Percentiles rank a stretch among this genome's conserved stretches.
Conservation (phyloP, 192 early-diverging fungal genomes). For the Podila verticillata region DNA sequence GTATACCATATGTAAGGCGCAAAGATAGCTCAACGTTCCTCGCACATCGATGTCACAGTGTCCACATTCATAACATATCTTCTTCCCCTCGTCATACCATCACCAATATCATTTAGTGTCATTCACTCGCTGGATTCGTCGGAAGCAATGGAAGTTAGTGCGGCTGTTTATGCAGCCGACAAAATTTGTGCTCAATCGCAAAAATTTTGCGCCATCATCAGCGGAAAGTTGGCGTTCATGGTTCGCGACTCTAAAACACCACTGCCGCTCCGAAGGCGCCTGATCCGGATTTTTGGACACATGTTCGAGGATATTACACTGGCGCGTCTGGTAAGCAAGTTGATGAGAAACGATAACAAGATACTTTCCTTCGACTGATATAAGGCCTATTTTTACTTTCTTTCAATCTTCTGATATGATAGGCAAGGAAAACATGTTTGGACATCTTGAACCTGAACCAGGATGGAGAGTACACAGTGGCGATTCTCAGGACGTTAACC, state of each 20-base stretch:
- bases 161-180: slow-evolving; percentile 57
- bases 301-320: slow-evolving; percentile 59
- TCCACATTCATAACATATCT: too few species aligned
- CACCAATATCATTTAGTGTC: slow-evolving; percentile 17
- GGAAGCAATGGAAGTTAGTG: slow-evolving; percentile 58
- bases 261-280: slow-evolving; percentile 32
- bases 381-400: too few species aligned
- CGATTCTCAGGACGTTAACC: slow-evolving; percentile 52
- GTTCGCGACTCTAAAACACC: slow-evolving; percentile 42
- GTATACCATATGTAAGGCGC: slow-evolving; percentile 57
- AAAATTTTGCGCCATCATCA: slow-evolving; percentile 56
- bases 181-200: slow-evolving; percentile 56
- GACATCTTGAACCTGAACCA: slow-evolving; percentile 46
- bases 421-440: slow-evolving; percentile 53
- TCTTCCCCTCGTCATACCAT: background rate
- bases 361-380: too few species aligned
- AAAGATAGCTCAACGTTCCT: too few species aligned
- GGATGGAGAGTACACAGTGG: slow-evolving; percentile 48
- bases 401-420: background rate
- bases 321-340: slow-evolving; percentile 47
- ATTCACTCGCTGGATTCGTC: slow-evolving; percentile 54
- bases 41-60: too few species aligned
- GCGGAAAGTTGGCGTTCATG: slow-evolving; percentile 48
- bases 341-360: background rate
- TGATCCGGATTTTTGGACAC: slow-evolving; percentile 60